phyloP scores from a whole-genome alignment of 2,329 filamentous ascomycete genomes.

The Lanzia echinophila region DNA sequence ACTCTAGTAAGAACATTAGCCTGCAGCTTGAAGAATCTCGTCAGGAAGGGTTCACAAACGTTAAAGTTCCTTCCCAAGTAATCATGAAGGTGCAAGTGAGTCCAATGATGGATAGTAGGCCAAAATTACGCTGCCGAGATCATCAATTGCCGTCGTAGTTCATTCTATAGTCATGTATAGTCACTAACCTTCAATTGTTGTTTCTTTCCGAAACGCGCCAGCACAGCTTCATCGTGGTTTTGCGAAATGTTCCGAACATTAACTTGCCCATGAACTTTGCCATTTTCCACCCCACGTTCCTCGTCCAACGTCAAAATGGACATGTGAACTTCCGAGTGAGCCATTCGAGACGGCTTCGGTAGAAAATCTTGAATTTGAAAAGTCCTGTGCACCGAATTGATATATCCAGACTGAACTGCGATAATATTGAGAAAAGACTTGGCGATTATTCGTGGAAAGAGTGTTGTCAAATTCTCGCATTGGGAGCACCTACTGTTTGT shows the following conservation, averaged over 20 bases:
- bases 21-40: not conserved
- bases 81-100: slow-evolving; percentile 1
- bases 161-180: not conserved
- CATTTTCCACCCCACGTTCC: not conserved
- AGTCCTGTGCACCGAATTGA: too few relatives aligned
- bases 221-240: slow-evolving; percentile 6
- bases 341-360: not conserved
- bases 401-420: too few relatives aligned
- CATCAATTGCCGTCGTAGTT: not conserved
- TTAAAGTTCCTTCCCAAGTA: slow-evolving; percentile 6
- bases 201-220: slow-evolving; percentile 9
- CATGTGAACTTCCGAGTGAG: not conserved
- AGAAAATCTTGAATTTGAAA: too few relatives aligned
- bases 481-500: too few relatives aligned
- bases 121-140: slow-evolving; percentile 1
- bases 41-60: not conserved
- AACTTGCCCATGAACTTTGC: not conserved
- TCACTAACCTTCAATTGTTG: slow-evolving; percentile 7
- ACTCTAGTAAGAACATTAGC: not conserved
- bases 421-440: too few relatives aligned
- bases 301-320: not conserved
- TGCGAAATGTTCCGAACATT: not conserved
- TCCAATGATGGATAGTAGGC: not conserved
- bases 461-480: too few relatives aligned
- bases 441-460: too few relatives aligned